Percentiles rank a stretch among this genome's conserved stretches.
These are phyloP conservation scores for Mimosa bimucronata DNA, from an alignment of 306 rosid species.

Conservation along the genomic window DNA sequence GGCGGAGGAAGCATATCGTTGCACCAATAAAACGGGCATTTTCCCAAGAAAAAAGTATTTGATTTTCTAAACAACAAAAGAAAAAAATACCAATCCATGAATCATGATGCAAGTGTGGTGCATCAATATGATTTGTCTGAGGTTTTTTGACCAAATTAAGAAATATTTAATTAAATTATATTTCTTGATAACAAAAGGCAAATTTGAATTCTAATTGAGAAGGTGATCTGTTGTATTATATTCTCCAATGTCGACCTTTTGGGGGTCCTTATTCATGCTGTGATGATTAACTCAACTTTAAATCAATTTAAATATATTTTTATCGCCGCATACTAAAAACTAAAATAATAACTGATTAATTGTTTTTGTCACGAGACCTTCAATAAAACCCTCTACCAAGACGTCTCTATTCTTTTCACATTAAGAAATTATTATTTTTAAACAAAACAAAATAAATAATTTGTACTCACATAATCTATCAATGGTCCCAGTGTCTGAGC, in stretches of 20 bases:
- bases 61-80: not conserved
- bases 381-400: not conserved
- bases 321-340: not conserved
- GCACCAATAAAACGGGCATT: not conserved
- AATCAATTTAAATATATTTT: not conserved
- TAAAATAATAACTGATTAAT: not conserved
- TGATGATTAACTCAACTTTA: not conserved
- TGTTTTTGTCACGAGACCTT: not conserved
- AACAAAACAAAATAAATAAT: not conserved
- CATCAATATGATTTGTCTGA: not conserved
- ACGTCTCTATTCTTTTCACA: conserved; percentile 4
- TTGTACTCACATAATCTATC: not conserved
- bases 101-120: not conserved
- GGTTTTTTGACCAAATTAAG: not conserved
- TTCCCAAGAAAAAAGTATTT: not conserved
- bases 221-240: not conserved
- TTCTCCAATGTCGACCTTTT: conserved; percentile 5
- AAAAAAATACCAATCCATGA: not conserved
- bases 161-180: not conserved
- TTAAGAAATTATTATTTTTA: not conserved
- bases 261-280: not conserved
- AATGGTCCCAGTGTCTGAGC: not conserved
- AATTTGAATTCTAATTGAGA: not conserved
- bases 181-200: not conserved
- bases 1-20: not conserved